Evolutionary conservation across 176 grass and related monocot genomes (phyloP), one percentile per base, ranked within the genome.

Genomic region (Lolium rigidum): DNA sequence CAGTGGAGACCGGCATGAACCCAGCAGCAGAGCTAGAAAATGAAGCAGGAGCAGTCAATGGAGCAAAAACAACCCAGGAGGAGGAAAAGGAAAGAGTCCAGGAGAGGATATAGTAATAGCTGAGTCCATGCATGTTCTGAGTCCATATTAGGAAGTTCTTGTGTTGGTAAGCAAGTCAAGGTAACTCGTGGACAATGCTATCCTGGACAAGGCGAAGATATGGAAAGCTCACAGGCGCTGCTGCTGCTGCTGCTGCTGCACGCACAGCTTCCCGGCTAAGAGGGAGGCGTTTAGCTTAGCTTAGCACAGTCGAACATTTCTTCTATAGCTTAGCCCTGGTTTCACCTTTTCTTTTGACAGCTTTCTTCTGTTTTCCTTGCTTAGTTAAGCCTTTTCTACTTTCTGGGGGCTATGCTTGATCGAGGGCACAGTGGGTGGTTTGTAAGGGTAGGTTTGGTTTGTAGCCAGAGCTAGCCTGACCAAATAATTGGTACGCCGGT

Each of bases 21-120:
- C 25, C 73, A 76, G 73, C 68, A 71, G 68, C 22, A 76, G 48
- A 54, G 24, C 48, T 76, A 76, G 72, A 76, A 76, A 76, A 75
- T 9, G 48, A 76, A 76, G 73, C 47, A 76, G 25, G 48, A 76
- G 73, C 25, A 35, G 73, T 76, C 73, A 52, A 76, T 76, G 73
- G 49, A 55, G 49, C 15, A 35, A 52, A 76, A 52, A 25, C 48
- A 76, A 52, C 18, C 24, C 22, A 54, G 73, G 15, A 49, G 41
- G 41, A 31, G 25, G 24, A 35, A 16, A 55, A 55, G 49, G 73
- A 76, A 76, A 55, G 25, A 51, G 13, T 3, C 72, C 72, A 52
- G 72, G 20, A 31, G 73, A 55, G 15, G 15, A 55, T 17, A 76
- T 55, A 76, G 48, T 55, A 76, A 55, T 76, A 76, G 25, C 26